These are phyloP conservation scores for Plectranthus barbatus DNA, from an alignment of 257 asterid species.

Conservation along the genomic window DNA sequence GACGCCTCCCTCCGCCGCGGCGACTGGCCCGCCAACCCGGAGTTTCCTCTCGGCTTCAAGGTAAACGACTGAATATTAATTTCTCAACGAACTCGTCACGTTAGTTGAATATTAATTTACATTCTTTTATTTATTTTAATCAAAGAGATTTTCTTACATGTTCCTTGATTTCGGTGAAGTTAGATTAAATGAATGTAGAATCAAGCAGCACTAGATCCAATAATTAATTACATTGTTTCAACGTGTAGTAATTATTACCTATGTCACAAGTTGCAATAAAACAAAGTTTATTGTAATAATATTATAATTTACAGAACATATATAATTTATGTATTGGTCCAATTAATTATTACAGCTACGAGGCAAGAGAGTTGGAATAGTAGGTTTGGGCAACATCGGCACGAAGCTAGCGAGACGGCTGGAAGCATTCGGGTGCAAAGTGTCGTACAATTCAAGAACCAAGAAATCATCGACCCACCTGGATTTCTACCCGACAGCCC, in stretches of 20 bases:
- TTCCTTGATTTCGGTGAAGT: no score
- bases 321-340: no score
- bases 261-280: neutral
- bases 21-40: neutral
- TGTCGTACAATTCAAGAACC: slow-evolving; percentile 33
- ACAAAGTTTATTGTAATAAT: neutral
- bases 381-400: slow-evolving; percentile 12
- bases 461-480: slow-evolving; percentile 12
- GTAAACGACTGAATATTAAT: neutral
- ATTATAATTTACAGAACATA: neutral
- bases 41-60: neutral
- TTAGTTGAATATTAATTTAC: neutral
- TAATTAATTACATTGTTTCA: no score
- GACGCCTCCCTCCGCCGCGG: slow-evolving; percentile 5
- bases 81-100: neutral
- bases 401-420: slow-evolving; percentile 9
- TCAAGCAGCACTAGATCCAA: no score
- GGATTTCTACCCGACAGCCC: slow-evolving; percentile 7
- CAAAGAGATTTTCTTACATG: no score
- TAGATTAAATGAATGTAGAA: no score
- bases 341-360: neutral
- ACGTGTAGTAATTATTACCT: no score
- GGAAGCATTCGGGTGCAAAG: slow-evolving; percentile 30
- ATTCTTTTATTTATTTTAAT: no score
- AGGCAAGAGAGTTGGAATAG: slow-evolving; percentile 1